phyloP scores from a whole-genome alignment of 495 filamentous ascomycete genomes.

The Cetradonia linearis region DNA sequence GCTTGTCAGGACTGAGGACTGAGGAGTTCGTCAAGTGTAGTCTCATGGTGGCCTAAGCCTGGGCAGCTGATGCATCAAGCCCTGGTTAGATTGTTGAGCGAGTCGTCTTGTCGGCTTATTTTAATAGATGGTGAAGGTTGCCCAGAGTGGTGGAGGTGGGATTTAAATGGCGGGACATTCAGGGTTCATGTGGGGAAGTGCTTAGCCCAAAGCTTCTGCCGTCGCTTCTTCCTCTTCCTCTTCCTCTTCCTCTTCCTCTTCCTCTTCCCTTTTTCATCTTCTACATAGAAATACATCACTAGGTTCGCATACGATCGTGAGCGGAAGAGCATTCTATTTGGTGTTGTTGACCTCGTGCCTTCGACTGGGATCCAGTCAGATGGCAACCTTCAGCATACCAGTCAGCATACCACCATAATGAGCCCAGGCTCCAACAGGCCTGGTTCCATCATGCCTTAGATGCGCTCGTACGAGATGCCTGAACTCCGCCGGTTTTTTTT shows the following conservation, averaged over 20 bases:
- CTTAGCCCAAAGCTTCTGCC: neutral
- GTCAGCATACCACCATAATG: neutral
- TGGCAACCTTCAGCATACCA: neutral
- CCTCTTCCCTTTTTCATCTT: neutral
- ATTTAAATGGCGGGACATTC: neutral
- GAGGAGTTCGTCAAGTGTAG: neutral
- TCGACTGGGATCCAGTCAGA: neutral
- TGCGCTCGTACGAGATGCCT: too few relatives aligned
- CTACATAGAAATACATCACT: neutral
- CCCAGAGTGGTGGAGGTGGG: neutral
- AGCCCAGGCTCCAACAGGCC: too few relatives aligned
- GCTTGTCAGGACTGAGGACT: neutral
- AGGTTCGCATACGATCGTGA: neutral
- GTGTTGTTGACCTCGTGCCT: neutral
- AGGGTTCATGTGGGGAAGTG: conserved; percentile 1
- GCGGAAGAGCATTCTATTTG: neutral
- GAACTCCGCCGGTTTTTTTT: too few relatives aligned
- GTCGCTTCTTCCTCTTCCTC: neutral
- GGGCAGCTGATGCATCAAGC: neutral
- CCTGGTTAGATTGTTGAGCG: neutral
- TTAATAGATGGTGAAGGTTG: neutral
- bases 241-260: neutral
- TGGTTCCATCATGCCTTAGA: too few relatives aligned
- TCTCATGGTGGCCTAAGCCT: neutral
- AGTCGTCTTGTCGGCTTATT: neutral